Evolutionary conservation across 1,284 basidiomycete species (phyloP).

Genomic region (Cerrena zonata): DNA sequence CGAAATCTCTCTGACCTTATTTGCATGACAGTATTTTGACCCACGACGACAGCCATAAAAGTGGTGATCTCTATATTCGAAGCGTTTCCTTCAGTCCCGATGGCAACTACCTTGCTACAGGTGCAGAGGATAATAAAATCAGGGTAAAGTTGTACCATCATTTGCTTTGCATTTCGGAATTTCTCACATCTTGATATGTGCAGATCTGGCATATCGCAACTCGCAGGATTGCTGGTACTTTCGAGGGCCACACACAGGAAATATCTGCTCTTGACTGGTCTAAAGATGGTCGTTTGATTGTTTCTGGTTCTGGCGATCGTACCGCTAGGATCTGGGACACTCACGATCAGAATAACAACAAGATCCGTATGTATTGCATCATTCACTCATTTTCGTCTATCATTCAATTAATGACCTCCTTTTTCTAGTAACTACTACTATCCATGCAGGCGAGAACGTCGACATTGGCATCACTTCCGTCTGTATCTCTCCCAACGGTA

Average conservation of each 20-base stretch:
- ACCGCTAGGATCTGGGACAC: constrained; percentile 83
- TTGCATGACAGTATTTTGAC: constrained; percentile 35
- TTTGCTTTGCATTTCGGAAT: background rate
- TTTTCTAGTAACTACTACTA: constrained; percentile 28
- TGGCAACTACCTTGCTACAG: constrained; percentile 62
- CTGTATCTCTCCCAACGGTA: constrained; percentile 63
- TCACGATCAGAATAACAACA: constrained; percentile 48
- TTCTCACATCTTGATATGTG: background rate
- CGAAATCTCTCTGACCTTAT: background rate
- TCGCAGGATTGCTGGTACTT: constrained; percentile 62
- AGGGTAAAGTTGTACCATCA: constrained; percentile 38
- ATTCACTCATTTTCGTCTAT: background rate
- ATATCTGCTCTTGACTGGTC: constrained; percentile 86
- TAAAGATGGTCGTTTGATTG: constrained; percentile 69
- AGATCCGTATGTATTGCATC: constrained; percentile 23
- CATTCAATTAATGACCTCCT: background rate
- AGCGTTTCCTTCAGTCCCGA: constrained; percentile 67
- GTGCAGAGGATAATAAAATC: constrained; percentile 66
- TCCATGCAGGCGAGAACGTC: constrained; percentile 35
- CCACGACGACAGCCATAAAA: constrained; percentile 49
- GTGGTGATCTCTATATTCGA: constrained; percentile 63
- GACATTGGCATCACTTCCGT: constrained; percentile 68
- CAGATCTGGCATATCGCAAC: constrained; percentile 82
- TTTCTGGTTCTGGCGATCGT: constrained; percentile 80
- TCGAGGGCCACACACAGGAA: constrained; percentile 81